A percentile compares a stretch with the other conserved stretches of the same genome.
Conservation (phyloP, 441 rosid genomes). For the Caryocar brasiliense region DNA sequence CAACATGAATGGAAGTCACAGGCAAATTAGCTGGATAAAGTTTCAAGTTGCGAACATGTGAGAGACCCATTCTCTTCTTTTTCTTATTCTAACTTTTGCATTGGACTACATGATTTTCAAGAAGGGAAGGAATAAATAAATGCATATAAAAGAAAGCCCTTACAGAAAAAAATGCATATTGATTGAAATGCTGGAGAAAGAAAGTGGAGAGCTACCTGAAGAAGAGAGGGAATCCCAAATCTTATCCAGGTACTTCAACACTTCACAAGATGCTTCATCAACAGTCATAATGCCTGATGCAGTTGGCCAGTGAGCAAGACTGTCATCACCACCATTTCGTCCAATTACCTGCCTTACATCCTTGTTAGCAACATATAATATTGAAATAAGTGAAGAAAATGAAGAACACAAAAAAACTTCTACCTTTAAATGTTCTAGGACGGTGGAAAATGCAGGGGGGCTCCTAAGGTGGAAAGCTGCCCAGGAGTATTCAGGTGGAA, state of each 20-base stretch:
- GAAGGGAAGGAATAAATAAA: too few species aligned
- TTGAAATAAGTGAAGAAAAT: too few species aligned
- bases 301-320: conserved; percentile 96
- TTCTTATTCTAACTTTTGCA: too few species aligned
- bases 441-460: conserved; percentile 76
- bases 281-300: conserved; percentile 66
- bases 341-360: conserved; percentile 56
- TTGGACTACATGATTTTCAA: too few species aligned
- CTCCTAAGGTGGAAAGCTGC: conserved; percentile 71
- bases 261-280: conserved; percentile 71
- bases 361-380: conserved; percentile 13
- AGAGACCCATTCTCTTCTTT: too few species aligned
- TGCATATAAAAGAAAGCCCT: too few species aligned
- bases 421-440: conserved; percentile 88
- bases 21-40: too few species aligned
- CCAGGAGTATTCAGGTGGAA: conserved; percentile 95
- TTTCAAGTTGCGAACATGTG: too few species aligned
- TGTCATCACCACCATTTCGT: conserved; percentile 88
- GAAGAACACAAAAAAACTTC: conserved; percentile 7
- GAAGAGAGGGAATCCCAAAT: conserved; percentile 78
- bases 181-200: too few species aligned
- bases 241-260: conserved; percentile 78
- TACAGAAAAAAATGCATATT: too few species aligned
- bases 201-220: conserved; percentile 47
- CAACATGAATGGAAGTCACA: too few species aligned